These are phyloP conservation scores for Axilococcus clingmanii DNA, from an alignment of 139 green algal genomes.

Conservation along the genomic window DNA sequence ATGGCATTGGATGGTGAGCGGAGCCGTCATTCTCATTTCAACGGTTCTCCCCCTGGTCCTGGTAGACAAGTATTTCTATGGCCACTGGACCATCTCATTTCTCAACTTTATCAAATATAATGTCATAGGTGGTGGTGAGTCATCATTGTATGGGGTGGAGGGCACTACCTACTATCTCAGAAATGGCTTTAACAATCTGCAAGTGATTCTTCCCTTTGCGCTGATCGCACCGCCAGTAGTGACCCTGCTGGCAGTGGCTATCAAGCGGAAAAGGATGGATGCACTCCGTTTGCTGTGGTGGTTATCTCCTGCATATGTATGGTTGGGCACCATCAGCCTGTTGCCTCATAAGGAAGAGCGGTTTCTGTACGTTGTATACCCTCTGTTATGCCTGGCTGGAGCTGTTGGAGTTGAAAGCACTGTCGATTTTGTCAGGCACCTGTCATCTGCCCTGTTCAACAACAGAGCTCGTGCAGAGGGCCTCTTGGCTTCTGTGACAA, in stretches of 20 bases:
- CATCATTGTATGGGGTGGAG: conserved; percentile 69
- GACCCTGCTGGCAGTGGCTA: not conserved
- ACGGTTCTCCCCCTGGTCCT: conserved; percentile 22
- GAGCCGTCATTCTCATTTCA: conserved; percentile 4
- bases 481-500: no score
- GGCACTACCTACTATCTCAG: conserved; percentile 55
- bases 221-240: conserved; percentile 14
- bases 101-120: conserved; percentile 72
- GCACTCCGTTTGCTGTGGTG: conserved; percentile 8
- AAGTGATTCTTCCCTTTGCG: conserved; percentile 43
- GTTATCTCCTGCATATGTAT: conserved; percentile 50
- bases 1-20: conserved; percentile 3
- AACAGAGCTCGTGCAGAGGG: not conserved
- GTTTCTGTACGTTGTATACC: conserved; percentile 71
- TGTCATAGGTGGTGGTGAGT: conserved; percentile 54
- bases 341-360: conserved; percentile 80
- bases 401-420: conserved; percentile 21
- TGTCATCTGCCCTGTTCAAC: not conserved
- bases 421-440: not conserved
- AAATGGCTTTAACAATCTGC: conserved; percentile 50
- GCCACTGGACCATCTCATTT: conserved; percentile 49
- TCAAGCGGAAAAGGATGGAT: not conserved
- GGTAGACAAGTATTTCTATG: conserved; percentile 37
- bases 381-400: conserved; percentile 50
- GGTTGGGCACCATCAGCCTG: conserved; percentile 50